Percentiles rank a stretch among this genome's conserved stretches.
These are phyloP conservation scores for Mallotus japonicus DNA, from an alignment of 441 rosid genomes.

Conservation along the genomic window DNA sequence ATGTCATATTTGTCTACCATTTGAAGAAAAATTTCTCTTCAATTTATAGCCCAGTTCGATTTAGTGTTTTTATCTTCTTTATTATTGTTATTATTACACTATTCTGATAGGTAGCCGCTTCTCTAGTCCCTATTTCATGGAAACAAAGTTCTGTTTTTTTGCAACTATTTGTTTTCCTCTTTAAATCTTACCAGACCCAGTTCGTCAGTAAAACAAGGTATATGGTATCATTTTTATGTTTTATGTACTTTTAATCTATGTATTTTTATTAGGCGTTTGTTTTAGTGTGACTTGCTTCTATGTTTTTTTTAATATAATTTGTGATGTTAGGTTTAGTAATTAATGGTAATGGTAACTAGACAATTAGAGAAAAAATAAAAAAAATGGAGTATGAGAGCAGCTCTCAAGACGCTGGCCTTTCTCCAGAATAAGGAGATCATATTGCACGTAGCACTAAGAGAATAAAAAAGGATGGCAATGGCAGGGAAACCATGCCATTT, in stretches of 20 bases:
- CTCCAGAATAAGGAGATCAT: too few species aligned
- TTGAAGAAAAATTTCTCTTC: conserved; percentile 19
- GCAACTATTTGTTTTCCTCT: conserved; percentile 1
- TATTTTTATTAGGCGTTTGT: conserved; percentile 3
- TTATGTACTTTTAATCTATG: conserved; percentile 8
- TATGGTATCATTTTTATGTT: conserved; percentile 10
- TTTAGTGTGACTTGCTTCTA: conserved; percentile 3
- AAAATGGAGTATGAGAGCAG: too few species aligned
- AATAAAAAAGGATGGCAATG: too few species aligned
- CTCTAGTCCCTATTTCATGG: conserved; percentile 7
- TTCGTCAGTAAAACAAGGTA: conserved; percentile 37
- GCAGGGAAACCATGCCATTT: too few species aligned
- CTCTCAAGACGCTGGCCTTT: too few species aligned
- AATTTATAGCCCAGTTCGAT: conserved; percentile 13
- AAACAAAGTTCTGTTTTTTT: conserved; percentile 3
- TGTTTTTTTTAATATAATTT: conserved; percentile 32
- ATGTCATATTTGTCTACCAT: conserved; percentile 35
- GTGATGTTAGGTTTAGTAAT: conserved; percentile 31
- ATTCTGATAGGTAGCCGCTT: conserved; percentile 5
- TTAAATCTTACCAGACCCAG: conserved; percentile 34
- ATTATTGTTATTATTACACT: background rate
- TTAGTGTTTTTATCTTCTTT: conserved; percentile 15
- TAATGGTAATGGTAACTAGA: conserved; percentile 28
- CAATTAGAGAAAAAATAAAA: too few species aligned
- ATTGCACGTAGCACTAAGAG: too few species aligned